Evolutionary conservation across 2,329 filamentous ascomycete genomes (phyloP).

Genomic region (Dryadomyces quercus-mongolicae): DNA sequence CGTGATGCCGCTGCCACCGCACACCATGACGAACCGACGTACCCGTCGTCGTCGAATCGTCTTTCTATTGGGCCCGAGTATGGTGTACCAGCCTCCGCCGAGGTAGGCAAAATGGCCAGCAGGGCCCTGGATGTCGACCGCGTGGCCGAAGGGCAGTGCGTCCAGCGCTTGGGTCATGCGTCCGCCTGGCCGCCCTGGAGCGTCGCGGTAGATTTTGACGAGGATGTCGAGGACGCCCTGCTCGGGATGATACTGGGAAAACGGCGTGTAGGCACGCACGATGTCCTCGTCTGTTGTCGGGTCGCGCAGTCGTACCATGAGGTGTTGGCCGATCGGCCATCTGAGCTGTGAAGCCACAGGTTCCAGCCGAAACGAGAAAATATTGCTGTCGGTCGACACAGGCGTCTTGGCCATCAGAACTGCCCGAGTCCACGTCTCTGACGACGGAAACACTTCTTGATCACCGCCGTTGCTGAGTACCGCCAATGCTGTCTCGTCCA

Average conservation of each 20-base stretch:
- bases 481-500: conserved; percentile 48
- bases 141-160: conserved; percentile 55
- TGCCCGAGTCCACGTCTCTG: conserved; percentile 62
- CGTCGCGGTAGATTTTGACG: conserved; percentile 69
- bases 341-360: conserved; percentile 57
- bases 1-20: conserved; percentile 82
- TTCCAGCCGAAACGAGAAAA: conserved; percentile 73
- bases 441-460: conserved; percentile 55
- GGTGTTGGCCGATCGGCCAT: conserved; percentile 76
- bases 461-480: conserved; percentile 35
- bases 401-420: conserved; percentile 54
- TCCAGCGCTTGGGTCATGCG: conserved; percentile 77
- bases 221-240: conserved; percentile 56
- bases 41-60: conserved; percentile 44
- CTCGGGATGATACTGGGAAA: conserved; percentile 33
- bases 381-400: conserved; percentile 65
- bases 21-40: conserved; percentile 71
- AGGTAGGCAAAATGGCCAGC: conserved; percentile 77
- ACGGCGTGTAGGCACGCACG: conserved; percentile 78
- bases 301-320: conserved; percentile 72
- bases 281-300: conserved; percentile 58
- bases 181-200: conserved; percentile 46
- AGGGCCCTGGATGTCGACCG: conserved; percentile 77
- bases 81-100: conserved; percentile 46
- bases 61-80: conserved; percentile 22